A percentile compares a stretch with the other conserved stretches of the same genome.
Evolutionary conservation across 805 yeast species (phyloP).

Genomic region (Metschnikowia picachoensis): DNA sequence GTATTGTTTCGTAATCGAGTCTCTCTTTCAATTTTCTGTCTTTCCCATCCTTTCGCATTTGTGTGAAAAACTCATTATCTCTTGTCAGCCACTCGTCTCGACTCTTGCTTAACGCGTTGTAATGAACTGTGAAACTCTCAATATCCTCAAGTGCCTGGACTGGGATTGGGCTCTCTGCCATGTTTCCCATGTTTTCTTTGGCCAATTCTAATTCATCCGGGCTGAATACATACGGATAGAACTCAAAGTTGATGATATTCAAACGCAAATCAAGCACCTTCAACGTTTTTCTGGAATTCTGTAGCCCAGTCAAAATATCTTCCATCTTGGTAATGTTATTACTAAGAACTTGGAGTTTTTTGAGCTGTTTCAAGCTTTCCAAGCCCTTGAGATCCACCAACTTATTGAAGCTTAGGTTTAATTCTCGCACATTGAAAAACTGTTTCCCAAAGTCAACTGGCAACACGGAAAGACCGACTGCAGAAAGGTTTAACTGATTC

Average conservation of each 20-base stretch:
- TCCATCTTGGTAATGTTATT: slow-evolving; percentile 39
- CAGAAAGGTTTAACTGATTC: slow-evolving; percentile 41
- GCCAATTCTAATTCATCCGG: slow-evolving; percentile 35
- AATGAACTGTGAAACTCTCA: slow-evolving; percentile 48
- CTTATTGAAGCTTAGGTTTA: slow-evolving; percentile 50
- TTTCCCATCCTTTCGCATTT: slow-evolving; percentile 20
- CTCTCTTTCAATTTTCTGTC: slow-evolving; percentile 21
- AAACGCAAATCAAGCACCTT: slow-evolving; percentile 45
- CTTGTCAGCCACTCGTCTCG: slow-evolving; percentile 39
- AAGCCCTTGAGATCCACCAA: slow-evolving; percentile 34
- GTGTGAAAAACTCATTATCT: slow-evolving; percentile 28
- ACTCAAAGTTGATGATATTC: slow-evolving; percentile 44
- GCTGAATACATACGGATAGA: slow-evolving; percentile 53
- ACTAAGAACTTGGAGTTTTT: slow-evolving; percentile 42
- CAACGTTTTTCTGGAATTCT: slow-evolving; percentile 30
- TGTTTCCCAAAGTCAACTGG: slow-evolving; percentile 34
- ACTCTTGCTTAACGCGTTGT: slow-evolving; percentile 35
- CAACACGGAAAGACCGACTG: slow-evolving; percentile 39
- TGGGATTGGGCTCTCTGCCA: slow-evolving; percentile 31
- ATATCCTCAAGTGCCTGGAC: slow-evolving; percentile 49
- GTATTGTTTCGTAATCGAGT: slow-evolving; percentile 31
- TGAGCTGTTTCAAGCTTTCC: slow-evolving; percentile 30
- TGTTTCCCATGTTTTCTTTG: slow-evolving; percentile 5
- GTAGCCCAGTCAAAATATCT: slow-evolving; percentile 28
- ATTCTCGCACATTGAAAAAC: slow-evolving; percentile 46